These are phyloP conservation scores for Teunomyces aglyptinius DNA, from an alignment of 805 yeast genomes.

Conservation along the genomic window DNA sequence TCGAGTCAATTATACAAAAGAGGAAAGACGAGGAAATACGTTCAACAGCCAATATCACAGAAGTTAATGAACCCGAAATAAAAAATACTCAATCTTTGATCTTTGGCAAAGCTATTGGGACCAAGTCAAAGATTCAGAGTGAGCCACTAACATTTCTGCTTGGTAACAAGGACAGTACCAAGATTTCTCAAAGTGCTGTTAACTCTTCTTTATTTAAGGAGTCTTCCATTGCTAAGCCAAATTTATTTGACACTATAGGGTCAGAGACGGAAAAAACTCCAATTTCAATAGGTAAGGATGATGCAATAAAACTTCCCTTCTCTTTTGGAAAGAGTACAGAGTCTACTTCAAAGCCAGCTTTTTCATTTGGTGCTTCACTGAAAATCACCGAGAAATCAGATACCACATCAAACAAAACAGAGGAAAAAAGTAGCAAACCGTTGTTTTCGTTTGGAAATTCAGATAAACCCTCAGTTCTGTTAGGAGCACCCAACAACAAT, in stretches of 20 bases:
- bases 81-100: neutral
- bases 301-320: slow-evolving; percentile 10
- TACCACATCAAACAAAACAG: neutral
- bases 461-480: slow-evolving; percentile 9
- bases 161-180: neutral
- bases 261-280: neutral
- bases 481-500: slow-evolving; percentile 12
- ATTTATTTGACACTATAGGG: neutral
- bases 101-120: neutral
- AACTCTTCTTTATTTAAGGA: neutral
- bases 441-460: slow-evolving; percentile 18
- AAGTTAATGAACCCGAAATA: neutral
- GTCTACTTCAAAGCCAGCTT: neutral
- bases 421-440: slow-evolving; percentile 6
- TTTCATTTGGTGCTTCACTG: slow-evolving; percentile 5
- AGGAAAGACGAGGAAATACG: slow-evolving; percentile 9
- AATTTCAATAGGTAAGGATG: neutral
- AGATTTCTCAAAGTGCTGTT: neutral
- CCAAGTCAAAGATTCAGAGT: neutral
- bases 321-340: slow-evolving; percentile 4
- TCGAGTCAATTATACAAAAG: slow-evolving; percentile 22
- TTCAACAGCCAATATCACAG: neutral
- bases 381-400: neutral
- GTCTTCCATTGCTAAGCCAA: neutral
- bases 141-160: slow-evolving; percentile 9